Evolutionary conservation across 768 basidiomycete genomes (phyloP), one percentile per base, ranked within the genome.

Genomic region (Brasilioporus rufonigricans): DNA sequence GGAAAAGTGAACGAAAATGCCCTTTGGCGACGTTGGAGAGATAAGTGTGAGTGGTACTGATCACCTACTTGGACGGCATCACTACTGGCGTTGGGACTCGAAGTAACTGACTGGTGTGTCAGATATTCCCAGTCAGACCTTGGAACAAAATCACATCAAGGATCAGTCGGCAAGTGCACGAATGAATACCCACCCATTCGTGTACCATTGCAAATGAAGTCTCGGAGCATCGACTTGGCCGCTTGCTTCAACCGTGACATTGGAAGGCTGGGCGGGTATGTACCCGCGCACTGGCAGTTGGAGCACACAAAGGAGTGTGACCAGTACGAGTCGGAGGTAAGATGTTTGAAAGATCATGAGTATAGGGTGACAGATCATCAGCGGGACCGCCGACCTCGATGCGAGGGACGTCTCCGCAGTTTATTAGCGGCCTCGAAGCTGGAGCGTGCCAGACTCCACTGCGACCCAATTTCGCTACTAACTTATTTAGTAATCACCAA

Each of bases 1-100:
- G 0, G 85, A 80, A 63, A 96, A 95, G 67, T 91, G 91, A 29
- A 95, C 84, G 36, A 97, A 69, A 14, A 85, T 88, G 19, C 93
- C 94, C 86, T 91, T 35, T 12, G 2, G 44, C 27, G 29, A 24
- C 1, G 32, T 66, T 13, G 52, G 39, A 31, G 19, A 48, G 26
- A 36, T 31, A 38, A 49, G 10, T 36, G 18, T 33, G 27, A 36
- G 33, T 2, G 27, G 12, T 4, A 19, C 24, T 16, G 26, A 52
- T 43, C 23, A 51, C 77, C 56, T 61, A 86, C 89, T 74, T 83
- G 78, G 68, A 74, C 82, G 26, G 82, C 70, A 9, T 83, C 84
- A 21, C 59, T 67, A 7, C 24, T 44, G 57, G 79, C 80, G 24
- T 68, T 71, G 53, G 74, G 67, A 36, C 81, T n/a, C n/a, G n/a